These are phyloP conservation scores for Calonectria pseudoreteaudii DNA, from an alignment of 2,329 filamentous ascomycete genomes.

Conservation along the genomic window DNA sequence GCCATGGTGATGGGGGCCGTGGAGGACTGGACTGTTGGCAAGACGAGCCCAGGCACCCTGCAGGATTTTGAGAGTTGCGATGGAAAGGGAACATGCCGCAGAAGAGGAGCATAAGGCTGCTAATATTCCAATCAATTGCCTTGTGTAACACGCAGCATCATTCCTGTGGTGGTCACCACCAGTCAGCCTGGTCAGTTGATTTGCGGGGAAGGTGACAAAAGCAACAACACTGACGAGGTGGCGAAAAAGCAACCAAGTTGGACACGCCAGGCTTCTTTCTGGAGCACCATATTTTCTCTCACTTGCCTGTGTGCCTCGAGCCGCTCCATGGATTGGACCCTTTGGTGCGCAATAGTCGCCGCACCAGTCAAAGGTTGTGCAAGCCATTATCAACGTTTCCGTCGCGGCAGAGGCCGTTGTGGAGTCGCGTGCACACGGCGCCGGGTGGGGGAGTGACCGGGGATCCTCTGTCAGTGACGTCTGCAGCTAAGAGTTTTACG, in stretches of 20 bases:
- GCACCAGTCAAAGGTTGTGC: not conserved
- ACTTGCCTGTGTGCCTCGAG: not conserved
- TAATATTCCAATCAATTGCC: not conserved
- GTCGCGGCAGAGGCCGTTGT: slow-evolving; percentile 9
- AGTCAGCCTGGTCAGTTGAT: slow-evolving; percentile 29
- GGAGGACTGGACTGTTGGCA: slow-evolving; percentile 11
- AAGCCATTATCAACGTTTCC: slow-evolving; percentile 8
- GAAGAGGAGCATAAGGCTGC: not conserved
- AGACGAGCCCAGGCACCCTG: slow-evolving; percentile 2
- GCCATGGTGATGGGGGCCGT: slow-evolving; percentile 33
- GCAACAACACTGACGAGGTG: not conserved
- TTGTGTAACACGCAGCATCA: slow-evolving; percentile 38
- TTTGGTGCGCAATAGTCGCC: not conserved
- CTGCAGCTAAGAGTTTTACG: not conserved
- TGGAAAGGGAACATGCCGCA: not conserved
- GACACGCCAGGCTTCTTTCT: not conserved
- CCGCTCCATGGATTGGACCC: too few relatives aligned
- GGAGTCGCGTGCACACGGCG: slow-evolving; percentile 17
- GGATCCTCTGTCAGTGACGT: slow-evolving; percentile 19
- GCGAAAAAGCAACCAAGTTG: not conserved
- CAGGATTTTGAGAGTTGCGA: not conserved
- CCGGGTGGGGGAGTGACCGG: slow-evolving; percentile 2
- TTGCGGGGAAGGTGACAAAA: slow-evolving; percentile 23
- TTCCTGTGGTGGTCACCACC: slow-evolving; percentile 34
- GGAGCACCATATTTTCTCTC: not conserved